Percentiles rank a stretch among this genome's conserved stretches.
phyloP scores from a whole-genome alignment of 2,329 filamentous ascomycete genomes.

The Simplicillium aogashimaense region DNA sequence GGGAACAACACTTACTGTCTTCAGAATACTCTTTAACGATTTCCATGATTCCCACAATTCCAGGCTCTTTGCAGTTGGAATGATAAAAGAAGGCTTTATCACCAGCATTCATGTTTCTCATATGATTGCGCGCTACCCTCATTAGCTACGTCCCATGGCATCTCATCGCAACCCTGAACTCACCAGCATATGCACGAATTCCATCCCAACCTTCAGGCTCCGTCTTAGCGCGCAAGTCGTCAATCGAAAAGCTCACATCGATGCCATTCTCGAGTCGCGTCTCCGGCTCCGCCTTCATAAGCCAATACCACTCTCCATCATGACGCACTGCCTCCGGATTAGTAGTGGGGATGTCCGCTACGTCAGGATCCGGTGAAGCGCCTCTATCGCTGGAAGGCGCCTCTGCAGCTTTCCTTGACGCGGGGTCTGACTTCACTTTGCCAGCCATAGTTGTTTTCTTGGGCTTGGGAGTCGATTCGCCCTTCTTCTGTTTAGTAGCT shows the following conservation, averaged over 20 bases:
- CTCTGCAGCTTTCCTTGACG: not conserved
- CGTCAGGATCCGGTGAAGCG: constrained; percentile 17
- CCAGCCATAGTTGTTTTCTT: constrained; percentile 2
- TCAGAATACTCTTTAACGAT: constrained; percentile 76
- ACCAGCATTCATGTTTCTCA: constrained; percentile 82
- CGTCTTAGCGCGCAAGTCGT: constrained; percentile 65
- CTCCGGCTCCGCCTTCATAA: constrained; percentile 84
- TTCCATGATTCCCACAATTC: constrained; percentile 81
- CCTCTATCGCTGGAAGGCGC: constrained; percentile 3
- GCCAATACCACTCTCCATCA: constrained; percentile 52
- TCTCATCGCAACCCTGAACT: not conserved
- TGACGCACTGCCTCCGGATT: constrained; percentile 29
- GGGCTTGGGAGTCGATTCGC: not conserved
- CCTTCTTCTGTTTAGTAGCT: not conserved
- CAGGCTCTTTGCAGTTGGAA: constrained; percentile 83
- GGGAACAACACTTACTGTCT: constrained; percentile 49
- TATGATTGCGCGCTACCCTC: constrained; percentile 65
- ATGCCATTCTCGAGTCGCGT: constrained; percentile 76
- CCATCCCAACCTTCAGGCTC: constrained; percentile 89
- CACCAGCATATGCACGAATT: constrained; percentile 39
- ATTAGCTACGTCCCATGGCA: not conserved
- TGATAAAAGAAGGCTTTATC: constrained; percentile 97
- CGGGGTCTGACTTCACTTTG: not conserved
- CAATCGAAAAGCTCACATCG: constrained; percentile 90
- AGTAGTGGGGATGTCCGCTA: constrained; percentile 21